These are phyloP conservation scores for Solanum lycopersicoides DNA, from an alignment of 257 asterid genomes.

Conservation along the genomic window DNA sequence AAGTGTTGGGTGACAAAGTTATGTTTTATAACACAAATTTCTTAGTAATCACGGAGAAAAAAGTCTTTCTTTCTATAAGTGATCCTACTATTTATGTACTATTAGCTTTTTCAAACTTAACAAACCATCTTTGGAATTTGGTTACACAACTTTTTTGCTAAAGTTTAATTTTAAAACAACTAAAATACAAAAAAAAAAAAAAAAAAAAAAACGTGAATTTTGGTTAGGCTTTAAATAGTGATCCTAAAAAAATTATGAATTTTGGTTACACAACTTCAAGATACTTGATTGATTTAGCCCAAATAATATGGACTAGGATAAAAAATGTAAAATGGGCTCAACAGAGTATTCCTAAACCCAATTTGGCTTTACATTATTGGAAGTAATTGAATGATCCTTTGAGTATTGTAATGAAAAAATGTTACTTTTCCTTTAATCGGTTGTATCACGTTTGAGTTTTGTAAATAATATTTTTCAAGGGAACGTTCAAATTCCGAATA, in stretches of 20 bases:
- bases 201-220: too few relatives aligned
- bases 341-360: background rate
- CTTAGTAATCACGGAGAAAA: background rate
- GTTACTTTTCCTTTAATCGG: too few relatives aligned
- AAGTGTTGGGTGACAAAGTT: background rate
- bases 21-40: background rate
- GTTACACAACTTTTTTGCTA: background rate
- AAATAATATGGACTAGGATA: background rate
- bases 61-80: too few relatives aligned
- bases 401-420: background rate
- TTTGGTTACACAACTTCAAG: background rate
- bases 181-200: background rate
- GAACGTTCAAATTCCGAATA: background rate
- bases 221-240: background rate
- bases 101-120: too few relatives aligned
- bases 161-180: too few relatives aligned
- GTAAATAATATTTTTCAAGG: background rate
- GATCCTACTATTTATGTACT: too few relatives aligned
- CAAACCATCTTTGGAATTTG: too few relatives aligned
- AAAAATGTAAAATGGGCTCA: background rate
- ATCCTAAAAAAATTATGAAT: background rate
- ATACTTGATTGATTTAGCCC: background rate
- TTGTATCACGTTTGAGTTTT: background rate
- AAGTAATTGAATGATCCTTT: background rate
- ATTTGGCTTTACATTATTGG: too few relatives aligned